Evolutionary conservation across 306 rosid species (phyloP), one percentile per base, ranked within the genome.

Genomic region (Ceratonia siliqua): DNA sequence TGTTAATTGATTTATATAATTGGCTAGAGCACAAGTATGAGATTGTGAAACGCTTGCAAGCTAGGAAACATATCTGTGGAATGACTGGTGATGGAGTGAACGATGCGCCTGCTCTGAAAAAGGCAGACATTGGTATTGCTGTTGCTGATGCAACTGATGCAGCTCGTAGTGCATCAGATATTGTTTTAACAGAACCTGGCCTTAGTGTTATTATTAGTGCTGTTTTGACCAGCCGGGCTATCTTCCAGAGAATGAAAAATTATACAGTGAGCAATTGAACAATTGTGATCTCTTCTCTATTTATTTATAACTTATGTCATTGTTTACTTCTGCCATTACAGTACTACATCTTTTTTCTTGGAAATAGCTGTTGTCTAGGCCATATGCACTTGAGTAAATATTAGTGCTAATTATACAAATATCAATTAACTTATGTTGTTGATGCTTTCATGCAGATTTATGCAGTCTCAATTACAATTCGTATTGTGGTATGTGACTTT

Each of bases 121-220:
- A 94, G 62, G 98, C 98, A n/a, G 98, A 94, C 82, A 94, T 94
- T 76, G 97, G 98, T 70, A 94, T 94, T 76, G 98, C 98, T 55
- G 98, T 94, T 67, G 97, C 98, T 69, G 98, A 94, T 84, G 98
- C 98, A 30, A 94, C 98, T 28, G 98, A 94, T 82, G 98, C 98
- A 9, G 98, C 98, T 74, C 98, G 98, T 4, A 91, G 98, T 87
- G 98, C 98, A 70, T 94, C 98, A 2, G 98, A 94, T 83, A 94
- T 94, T 79, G 98, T 94, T 62, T 85, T 94, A 62, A 94, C 98
- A 27, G 98, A 94, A 80, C 97, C 98, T 41, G 98, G 98, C 21
- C 91, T 94, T 18, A 94, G 98, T 63, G 98, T 94, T 72, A 94
- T 94, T 41, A 94, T 94, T 50, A 94, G 98, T 81, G 98, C 98